Evolutionary conservation across 805 yeast genomes (phyloP).

Genomic region (Teunomyces funiuensis): DNA sequence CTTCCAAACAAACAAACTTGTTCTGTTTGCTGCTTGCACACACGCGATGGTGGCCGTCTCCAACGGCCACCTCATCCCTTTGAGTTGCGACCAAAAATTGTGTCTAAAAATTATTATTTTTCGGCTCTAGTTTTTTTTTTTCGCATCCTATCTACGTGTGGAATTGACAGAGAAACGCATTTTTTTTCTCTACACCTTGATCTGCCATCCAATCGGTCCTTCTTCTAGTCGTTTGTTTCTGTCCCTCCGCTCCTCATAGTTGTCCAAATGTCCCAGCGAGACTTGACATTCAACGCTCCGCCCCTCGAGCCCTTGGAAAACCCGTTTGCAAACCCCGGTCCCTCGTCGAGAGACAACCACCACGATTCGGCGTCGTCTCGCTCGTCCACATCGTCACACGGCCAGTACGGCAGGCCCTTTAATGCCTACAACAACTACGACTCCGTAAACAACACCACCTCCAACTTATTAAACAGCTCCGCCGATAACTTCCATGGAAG

Average conservation of each 20-base stretch:
- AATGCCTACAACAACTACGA: conserved; percentile 44
- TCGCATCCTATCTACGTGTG: background rate
- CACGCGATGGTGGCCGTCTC: background rate
- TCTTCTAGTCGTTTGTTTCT: background rate
- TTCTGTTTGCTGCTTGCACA: background rate
- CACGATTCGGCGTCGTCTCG: conserved; percentile 2
- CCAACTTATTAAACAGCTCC: conserved; percentile 32
- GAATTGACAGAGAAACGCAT: background rate
- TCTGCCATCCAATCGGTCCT: background rate
- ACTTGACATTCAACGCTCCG: conserved; percentile 31
- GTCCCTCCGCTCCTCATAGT: background rate
- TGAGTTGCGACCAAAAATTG: background rate
- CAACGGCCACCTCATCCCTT: background rate
- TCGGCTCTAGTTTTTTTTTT: background rate
- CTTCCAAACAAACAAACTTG: background rate
- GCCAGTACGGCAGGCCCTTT: conserved; percentile 33
- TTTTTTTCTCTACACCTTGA: background rate
- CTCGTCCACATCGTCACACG: background rate
- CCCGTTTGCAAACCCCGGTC: conserved; percentile 12
- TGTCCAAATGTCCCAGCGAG: conserved; percentile 25
- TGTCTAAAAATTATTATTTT: background rate
- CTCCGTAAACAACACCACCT: conserved; percentile 38
- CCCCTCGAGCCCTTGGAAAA: conserved; percentile 11
- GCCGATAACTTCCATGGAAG: conserved; percentile 13
- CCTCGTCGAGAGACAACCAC: background rate